phyloP scores from a whole-genome alignment of 257 asterid genomes.

The Salvia rosmarinus region DNA sequence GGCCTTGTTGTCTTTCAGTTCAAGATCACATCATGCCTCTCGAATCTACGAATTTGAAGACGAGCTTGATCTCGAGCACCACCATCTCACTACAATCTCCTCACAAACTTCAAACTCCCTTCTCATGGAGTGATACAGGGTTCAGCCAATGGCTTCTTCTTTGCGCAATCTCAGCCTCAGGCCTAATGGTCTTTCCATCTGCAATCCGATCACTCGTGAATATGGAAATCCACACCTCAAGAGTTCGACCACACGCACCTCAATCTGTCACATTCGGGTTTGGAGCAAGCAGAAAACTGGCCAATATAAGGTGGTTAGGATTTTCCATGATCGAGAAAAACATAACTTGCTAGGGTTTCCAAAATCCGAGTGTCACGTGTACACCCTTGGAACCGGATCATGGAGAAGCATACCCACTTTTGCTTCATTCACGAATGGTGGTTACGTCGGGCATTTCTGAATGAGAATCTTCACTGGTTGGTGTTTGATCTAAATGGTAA shows the following conservation, averaged over 20 bases:
- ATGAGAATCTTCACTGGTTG: slow-evolving; percentile 54
- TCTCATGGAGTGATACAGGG: neutral
- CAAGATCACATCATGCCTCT: too few relatives aligned
- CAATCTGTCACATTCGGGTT: too few relatives aligned
- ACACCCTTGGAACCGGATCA: slow-evolving; percentile 48
- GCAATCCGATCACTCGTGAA: slow-evolving; percentile 47
- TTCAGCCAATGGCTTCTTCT: slow-evolving; percentile 41
- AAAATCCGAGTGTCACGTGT: slow-evolving; percentile 34
- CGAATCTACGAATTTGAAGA: neutral
- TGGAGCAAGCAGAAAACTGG: too few relatives aligned
- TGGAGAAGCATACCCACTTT: slow-evolving; percentile 46
- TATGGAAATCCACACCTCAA: slow-evolving; percentile 30
- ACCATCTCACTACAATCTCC: neutral
- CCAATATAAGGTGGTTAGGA: too few relatives aligned
- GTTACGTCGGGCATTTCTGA: slow-evolving; percentile 30
- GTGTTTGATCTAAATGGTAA: slow-evolving; percentile 23
- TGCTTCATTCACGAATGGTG: neutral
- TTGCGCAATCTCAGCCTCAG: neutral
- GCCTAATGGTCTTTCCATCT: slow-evolving; percentile 26
- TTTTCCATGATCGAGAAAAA: too few relatives aligned
- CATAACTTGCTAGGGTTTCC: neutral
- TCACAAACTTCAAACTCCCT: neutral
- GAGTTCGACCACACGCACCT: too few relatives aligned
- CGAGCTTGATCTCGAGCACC: neutral
- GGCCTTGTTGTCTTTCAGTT: too few relatives aligned